These are phyloP conservation scores for Sutorius australiensis DNA, from an alignment of 768 basidiomycete species.

Conservation along the genomic window DNA sequence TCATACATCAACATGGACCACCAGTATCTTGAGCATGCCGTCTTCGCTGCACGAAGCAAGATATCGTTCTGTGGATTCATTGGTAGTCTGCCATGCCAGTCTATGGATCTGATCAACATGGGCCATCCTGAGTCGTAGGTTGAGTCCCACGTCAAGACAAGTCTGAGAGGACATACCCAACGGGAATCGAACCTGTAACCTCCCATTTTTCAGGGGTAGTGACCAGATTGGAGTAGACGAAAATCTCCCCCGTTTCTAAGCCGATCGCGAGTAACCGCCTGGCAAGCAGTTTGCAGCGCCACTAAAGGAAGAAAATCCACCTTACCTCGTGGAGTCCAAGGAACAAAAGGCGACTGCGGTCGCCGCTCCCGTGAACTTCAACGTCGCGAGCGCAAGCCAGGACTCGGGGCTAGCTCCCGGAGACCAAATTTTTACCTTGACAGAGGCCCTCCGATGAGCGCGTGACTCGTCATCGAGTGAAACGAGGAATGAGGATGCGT, in stretches of 20 bases:
- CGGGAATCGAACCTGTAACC: conserved; percentile 41
- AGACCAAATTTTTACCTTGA: conserved; percentile 85
- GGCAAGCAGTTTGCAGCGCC: conserved; percentile 4
- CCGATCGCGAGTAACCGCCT: conserved; percentile 75
- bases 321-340: conserved; percentile 39
- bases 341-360: conserved; percentile 75
- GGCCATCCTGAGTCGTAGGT: conserved; percentile 45
- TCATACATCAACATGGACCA: conserved; percentile 52
- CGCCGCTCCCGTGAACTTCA: conserved; percentile 72
- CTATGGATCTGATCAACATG: conserved; percentile 79
- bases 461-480: background rate
- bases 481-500: conserved; percentile 13
- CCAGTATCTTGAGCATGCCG: conserved; percentile 78
- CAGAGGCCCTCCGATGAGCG: background rate
- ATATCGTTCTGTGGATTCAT: conserved; percentile 33
- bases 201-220: conserved; percentile 43
- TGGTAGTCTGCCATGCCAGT: conserved; percentile 70
- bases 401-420: conserved; percentile 31
- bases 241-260: conserved; percentile 75
- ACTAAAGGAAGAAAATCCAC: conserved; percentile 9
- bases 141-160: background rate
- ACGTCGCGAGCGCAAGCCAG: conserved; percentile 57
- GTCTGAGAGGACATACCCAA: conserved; percentile 42
- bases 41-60: conserved; percentile 93
- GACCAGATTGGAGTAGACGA: conserved; percentile 48